These are phyloP conservation scores for Paraphaeosphaeria sporulosa DNA, from an alignment of 2,329 filamentous ascomycete genomes.

Conservation along the genomic window DNA sequence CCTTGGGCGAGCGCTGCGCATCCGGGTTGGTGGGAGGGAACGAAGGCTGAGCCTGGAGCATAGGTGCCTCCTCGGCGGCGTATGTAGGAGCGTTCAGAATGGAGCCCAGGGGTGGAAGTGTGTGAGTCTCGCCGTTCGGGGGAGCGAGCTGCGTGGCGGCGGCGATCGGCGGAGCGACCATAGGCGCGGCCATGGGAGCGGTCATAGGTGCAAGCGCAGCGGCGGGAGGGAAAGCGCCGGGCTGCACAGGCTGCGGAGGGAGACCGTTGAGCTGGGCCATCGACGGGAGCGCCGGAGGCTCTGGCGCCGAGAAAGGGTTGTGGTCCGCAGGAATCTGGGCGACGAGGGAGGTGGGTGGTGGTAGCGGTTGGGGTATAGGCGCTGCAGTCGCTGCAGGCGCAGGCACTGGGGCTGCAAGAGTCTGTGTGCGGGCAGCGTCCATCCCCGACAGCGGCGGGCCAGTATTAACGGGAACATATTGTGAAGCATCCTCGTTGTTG, in stretches of 20 bases:
- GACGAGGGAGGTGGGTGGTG: background rate
- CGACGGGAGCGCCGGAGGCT: background rate
- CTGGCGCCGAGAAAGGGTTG: background rate
- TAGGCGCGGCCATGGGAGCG: conserved; percentile 11
- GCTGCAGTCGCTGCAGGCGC: background rate
- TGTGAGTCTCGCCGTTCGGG: conserved; percentile 10
- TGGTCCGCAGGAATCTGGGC: background rate
- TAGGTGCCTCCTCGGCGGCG: conserved; percentile 27
- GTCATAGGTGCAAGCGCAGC: conserved; percentile 3
- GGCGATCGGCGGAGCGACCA: conserved; percentile 9
- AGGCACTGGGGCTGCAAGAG: background rate
- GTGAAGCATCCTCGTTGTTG: background rate
- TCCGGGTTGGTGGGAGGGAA: conserved; percentile 5
- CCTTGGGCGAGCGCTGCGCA: conserved; percentile 4
- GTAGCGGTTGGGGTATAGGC: background rate
- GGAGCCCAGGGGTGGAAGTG: conserved; percentile 20
- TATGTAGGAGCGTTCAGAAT: conserved; percentile 34
- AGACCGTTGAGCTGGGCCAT: background rate
- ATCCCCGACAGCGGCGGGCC: conserved; percentile 2
- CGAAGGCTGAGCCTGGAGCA: conserved; percentile 10
- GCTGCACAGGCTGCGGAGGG: background rate
- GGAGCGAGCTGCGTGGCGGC: conserved; percentile 13
- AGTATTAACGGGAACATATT: conserved; percentile 1
- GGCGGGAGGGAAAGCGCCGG: background rate
- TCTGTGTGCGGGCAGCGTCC: conserved; percentile 3